Base-by-base conservation (phyloP, 305 asterid genomes). In the Solanum hybrid region DNA sequence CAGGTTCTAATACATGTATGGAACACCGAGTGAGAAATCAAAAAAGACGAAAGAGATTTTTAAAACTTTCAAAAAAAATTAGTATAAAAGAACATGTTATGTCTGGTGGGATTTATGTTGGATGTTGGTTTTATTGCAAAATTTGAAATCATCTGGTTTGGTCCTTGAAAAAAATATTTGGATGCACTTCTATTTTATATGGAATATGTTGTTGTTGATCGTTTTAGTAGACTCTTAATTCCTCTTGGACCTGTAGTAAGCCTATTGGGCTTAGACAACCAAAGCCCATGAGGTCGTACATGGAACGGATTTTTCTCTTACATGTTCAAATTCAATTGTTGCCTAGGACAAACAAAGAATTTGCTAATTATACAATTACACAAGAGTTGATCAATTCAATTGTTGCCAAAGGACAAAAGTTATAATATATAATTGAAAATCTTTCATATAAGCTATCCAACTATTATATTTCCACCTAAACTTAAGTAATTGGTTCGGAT, bases 331-430 rank as follows among this genome's bases (percentile, higher is more conserved):
- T 80, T 26, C 33, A 37, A 80, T 34, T 79, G 27, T 79, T 10
- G 31, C 29, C 84, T 6, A 61, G 24, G 72, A 61, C 72, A 17
- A 9, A 34, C 17, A 33, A 29, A 75, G 5, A 34, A 34, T 34
- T 34, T 22, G 29, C 31, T 22, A 79, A 34, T 34, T 34, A n/a
- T 10, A 34, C 51, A 34, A 79, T 79, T 22, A 10, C 38, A 36
- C 31, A 79, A 79, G 85, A 79, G 51, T 36, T 33, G 84, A 78
- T 78, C 84, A 79, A 75, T 79, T 34, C 51, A 79, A 34, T n/a
- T 37, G 12, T 37, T 79, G 61, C 10, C 31, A 15, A 36, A 22
- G 17, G 85, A 34, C 57, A 79, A 78, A 41, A 45, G 7, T 45
- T 45, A 4, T 45, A 57, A 57, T 57, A 17, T 79, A 13, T 7